These are phyloP conservation scores for Pseudoperonospora humuli DNA, from an alignment of 352 stramenopile genomes.

Conservation along the genomic window DNA sequence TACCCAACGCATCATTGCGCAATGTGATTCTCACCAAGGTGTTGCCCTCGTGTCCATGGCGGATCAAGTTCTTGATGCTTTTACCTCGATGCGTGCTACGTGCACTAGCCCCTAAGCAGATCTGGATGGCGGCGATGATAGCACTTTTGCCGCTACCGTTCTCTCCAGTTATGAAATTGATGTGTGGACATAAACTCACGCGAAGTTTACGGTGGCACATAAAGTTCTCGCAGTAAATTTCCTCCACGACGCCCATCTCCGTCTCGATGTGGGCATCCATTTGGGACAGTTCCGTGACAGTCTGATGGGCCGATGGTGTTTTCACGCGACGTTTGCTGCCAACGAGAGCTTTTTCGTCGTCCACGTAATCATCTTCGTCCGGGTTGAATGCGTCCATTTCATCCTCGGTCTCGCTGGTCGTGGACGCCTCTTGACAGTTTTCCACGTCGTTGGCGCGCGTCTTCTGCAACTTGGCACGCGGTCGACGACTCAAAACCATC, in stretches of 20 bases:
- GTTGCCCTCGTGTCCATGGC: conserved; percentile 82
- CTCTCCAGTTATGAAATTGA: conserved; percentile 89
- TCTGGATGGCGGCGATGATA: conserved; percentile 96
- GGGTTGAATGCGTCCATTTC: conserved; percentile 14
- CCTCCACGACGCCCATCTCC: conserved; percentile 92
- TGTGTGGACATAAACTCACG: conserved; percentile 73
- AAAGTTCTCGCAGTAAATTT: conserved; percentile 97
- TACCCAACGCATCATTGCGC: conserved; percentile 80
- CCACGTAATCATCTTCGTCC: conserved; percentile 17
- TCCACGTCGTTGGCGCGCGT: conserved; percentile 7
- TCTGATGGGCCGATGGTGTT: neutral
- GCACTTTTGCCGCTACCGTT: conserved; percentile 95
- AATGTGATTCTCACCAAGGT: conserved; percentile 91
- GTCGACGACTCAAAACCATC: conserved; percentile 13
- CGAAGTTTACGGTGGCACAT: conserved; percentile 95
- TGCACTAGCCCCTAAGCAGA: conserved; percentile 92
- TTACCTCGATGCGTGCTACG: conserved; percentile 90
- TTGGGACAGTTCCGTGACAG: neutral
- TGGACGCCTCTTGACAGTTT: conserved; percentile 12
- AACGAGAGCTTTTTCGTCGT: conserved; percentile 3
- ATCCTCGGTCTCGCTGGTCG: conserved; percentile 31
- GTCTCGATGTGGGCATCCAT: conserved; percentile 18
- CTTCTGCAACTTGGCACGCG: conserved; percentile 23
- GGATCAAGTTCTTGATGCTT: conserved; percentile 94
- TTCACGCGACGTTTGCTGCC: conserved; percentile 18